Conservation (phyloP, 805 yeast species). For the Clavispora vitiphila region DNA sequence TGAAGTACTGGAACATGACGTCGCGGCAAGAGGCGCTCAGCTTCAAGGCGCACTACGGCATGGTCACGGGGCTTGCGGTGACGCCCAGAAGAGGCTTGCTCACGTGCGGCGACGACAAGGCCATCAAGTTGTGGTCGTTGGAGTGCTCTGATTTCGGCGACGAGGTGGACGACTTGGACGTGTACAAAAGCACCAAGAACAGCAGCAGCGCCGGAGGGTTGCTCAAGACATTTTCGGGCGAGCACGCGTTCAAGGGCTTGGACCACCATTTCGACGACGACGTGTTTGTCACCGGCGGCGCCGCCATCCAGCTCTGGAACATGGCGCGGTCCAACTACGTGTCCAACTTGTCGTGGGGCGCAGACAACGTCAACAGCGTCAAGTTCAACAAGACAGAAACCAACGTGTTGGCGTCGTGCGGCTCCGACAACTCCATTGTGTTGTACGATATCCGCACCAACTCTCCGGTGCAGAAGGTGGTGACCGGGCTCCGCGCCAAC, state of each 20-base stretch:
- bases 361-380: slow-evolving; percentile 80
- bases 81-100: slow-evolving; percentile 58
- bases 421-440: slow-evolving; percentile 82
- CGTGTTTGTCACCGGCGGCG: slow-evolving; percentile 88
- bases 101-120: slow-evolving; percentile 88
- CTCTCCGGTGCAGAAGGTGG: slow-evolving; percentile 87
- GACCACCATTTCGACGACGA: slow-evolving; percentile 79
- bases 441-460: slow-evolving; percentile 87
- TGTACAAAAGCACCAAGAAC: slow-evolving; percentile 23
- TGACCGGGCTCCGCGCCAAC: slow-evolving; percentile 77
- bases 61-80: slow-evolving; percentile 77
- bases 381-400: slow-evolving; percentile 89
- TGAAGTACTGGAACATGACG: slow-evolving; percentile 90
- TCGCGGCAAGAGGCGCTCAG: slow-evolving; percentile 69
- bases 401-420: slow-evolving; percentile 77
- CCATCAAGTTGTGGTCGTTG: slow-evolving; percentile 85
- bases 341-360: slow-evolving; percentile 89
- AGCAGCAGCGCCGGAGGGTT: slow-evolving; percentile 44
- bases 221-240: slow-evolving; percentile 75
- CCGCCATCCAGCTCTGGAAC: slow-evolving; percentile 90
- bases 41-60: slow-evolving; percentile 85
- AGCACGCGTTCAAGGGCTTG: slow-evolving; percentile 74
- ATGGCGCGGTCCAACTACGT: slow-evolving; percentile 70
- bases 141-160: slow-evolving; percentile 47
- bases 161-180: slow-evolving; percentile 25